Evolutionary conservation across 495 filamentous ascomycete genomes (phyloP).

Genomic region (Tricharina praecox): DNA sequence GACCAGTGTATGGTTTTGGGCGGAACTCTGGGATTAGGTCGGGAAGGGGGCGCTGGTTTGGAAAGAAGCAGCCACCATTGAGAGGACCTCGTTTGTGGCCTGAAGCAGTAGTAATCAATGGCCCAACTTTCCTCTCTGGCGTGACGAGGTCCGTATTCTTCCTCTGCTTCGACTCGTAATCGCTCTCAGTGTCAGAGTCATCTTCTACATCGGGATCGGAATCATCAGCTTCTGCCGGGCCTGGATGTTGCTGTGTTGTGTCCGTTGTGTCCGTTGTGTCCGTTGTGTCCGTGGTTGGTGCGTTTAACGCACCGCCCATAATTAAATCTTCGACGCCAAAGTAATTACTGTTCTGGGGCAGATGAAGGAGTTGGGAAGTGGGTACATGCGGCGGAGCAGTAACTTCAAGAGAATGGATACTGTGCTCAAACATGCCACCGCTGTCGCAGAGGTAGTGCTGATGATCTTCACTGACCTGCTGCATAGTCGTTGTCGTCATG

Average conservation of each 20-base stretch:
- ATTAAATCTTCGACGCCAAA: neutral
- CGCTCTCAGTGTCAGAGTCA: neutral
- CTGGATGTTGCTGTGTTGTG: neutral
- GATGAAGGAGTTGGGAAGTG: neutral
- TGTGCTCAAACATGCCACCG: neutral
- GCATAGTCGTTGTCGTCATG: no score
- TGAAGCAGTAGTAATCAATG: neutral
- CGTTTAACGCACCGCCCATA: neutral
- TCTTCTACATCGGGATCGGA: neutral
- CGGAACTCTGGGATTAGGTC: conserved; percentile 1
- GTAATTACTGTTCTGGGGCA: neutral
- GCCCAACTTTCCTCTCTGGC: neutral
- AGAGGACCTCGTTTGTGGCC: conserved; percentile 5
- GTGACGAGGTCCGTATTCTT: neutral
- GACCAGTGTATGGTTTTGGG: neutral
- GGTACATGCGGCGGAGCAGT: neutral
- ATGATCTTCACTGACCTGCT: no score
- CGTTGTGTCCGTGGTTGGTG: no score
- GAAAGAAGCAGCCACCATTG: conserved; percentile 1
- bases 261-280: no score
- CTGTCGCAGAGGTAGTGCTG: neutral
- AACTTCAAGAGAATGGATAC: neutral
- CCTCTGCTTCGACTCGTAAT: neutral
- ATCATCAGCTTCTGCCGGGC: no score
- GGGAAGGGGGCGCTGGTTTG: neutral